Percentiles rank a stretch among this genome's conserved stretches.
Conservation (phyloP, 2,329 filamentous ascomycete genomes). For the Emergomyces orientalis region DNA sequence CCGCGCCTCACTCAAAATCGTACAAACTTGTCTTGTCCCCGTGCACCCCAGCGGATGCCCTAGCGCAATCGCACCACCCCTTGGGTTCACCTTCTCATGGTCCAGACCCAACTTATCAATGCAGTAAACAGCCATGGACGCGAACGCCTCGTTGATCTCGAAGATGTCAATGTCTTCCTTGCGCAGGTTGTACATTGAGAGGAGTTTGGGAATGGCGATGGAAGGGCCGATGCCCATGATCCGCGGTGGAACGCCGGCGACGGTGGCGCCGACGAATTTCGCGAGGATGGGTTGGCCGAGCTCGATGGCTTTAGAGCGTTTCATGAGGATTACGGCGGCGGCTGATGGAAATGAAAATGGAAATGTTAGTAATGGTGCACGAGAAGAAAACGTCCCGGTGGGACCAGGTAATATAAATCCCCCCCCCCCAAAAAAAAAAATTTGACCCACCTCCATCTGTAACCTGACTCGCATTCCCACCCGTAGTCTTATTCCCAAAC, state of each 20-base stretch:
- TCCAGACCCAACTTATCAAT: conserved; percentile 56
- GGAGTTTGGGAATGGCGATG: conserved; percentile 66
- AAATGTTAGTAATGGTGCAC: background rate
- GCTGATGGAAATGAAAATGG: conserved; percentile 6
- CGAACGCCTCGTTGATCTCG: conserved; percentile 97
- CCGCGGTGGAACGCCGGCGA: conserved; percentile 79
- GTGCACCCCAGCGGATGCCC: conserved; percentile 89
- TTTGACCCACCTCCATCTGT: conserved; percentile 66
- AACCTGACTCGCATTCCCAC: conserved; percentile 88
- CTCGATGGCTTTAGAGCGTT: conserved; percentile 88
- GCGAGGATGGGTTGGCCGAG: conserved; percentile 74
- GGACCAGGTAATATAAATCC: conserved; percentile 5
- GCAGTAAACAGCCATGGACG: conserved; percentile 96
- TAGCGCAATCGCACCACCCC: conserved; percentile 84
- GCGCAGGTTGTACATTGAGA: conserved; percentile 66
- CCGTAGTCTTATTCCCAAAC: conserved; percentile 77
- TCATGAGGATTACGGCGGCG: conserved; percentile 60
- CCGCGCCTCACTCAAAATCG: conserved; percentile 74
- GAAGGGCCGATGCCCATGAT: conserved; percentile 80
- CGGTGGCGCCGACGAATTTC: conserved; percentile 78
- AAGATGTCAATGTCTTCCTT: conserved; percentile 79
- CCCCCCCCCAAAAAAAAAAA: background rate
- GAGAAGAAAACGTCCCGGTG: no score
- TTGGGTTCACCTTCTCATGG: conserved; percentile 73
- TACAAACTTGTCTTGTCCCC: conserved; percentile 81